These are phyloP conservation scores for Panus rudis DNA, from an alignment of 768 basidiomycete genomes.

Conservation along the genomic window DNA sequence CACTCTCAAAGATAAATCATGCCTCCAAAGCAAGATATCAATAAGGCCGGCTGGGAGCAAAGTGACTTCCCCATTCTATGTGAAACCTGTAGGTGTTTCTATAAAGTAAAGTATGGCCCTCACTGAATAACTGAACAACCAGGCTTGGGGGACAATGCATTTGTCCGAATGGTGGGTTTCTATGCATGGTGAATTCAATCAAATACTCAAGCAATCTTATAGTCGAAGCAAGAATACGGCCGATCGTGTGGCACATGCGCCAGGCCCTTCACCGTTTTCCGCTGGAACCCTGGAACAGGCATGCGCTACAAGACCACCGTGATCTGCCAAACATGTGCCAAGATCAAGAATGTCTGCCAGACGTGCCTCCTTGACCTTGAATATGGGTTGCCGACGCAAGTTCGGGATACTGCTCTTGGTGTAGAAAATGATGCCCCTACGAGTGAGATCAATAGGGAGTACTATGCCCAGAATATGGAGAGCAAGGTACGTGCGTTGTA, in stretches of 20 bases:
- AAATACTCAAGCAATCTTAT: not conserved
- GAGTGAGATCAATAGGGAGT: conserved; percentile 96
- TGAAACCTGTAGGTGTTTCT: conserved; percentile 67
- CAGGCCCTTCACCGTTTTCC: conserved; percentile 93
- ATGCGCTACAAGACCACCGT: conserved; percentile 96
- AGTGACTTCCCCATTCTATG: conserved; percentile 92
- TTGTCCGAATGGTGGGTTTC: conserved; percentile 83
- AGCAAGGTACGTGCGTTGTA: conserved; percentile 55
- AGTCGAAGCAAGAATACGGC: conserved; percentile 98
- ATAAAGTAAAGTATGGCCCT: not conserved
- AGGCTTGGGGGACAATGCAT: conserved; percentile 88
- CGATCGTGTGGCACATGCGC: conserved; percentile 97
- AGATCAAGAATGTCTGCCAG: conserved; percentile 95
- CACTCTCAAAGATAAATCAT: too few relatives aligned
- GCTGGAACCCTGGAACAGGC: conserved; percentile 95
- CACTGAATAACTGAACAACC: not conserved
- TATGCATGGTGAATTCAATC: not conserved
- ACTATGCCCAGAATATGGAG: conserved; percentile 90
- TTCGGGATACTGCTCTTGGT: conserved; percentile 90
- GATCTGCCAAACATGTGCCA: conserved; percentile 94
- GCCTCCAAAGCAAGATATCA: conserved; percentile 85
- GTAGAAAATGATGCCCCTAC: conserved; percentile 84
- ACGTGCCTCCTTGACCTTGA: conserved; percentile 96
- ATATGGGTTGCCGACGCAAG: conserved; percentile 94
- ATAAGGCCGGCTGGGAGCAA: conserved; percentile 93